Conservation (phyloP, 2,329 filamentous ascomycete genomes). For the Cercospora zeina region DNA sequence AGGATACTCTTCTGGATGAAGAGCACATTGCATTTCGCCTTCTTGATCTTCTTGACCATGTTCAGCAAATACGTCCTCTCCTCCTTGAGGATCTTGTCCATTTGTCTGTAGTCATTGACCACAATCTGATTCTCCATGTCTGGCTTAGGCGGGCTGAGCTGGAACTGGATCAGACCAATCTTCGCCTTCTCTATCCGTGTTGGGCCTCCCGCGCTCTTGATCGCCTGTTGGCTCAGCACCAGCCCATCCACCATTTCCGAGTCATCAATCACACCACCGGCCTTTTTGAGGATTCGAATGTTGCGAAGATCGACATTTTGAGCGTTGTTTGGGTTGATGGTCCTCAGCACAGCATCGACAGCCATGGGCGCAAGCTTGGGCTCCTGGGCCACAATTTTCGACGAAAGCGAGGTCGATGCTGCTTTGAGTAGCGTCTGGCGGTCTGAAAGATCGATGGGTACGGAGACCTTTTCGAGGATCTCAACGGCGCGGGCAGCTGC, state of each 20-base stretch:
- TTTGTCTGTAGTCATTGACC: conserved; percentile 98
- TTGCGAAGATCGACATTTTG: conserved; percentile 97
- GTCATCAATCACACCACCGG: conserved; percentile 96
- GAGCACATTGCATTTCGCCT: conserved; percentile 98
- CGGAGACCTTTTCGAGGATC: conserved; percentile 91
- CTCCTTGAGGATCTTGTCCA: conserved; percentile 99
- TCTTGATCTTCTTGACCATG: conserved; percentile 99
- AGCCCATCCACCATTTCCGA: conserved; percentile 95
- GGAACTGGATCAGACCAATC: conserved; percentile 97
- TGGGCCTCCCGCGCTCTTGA: conserved; percentile 91
- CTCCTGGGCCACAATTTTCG: conserved; percentile 98
- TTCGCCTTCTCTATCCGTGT: conserved; percentile 93
- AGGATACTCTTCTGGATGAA: conserved; percentile 98
- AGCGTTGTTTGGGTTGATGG: conserved; percentile 91
- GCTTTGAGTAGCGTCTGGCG: conserved; percentile 90
- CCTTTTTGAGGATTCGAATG: conserved; percentile 95
- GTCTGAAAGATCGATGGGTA: conserved; percentile 85
- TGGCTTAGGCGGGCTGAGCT: conserved; percentile 95
- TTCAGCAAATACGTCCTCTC: conserved; percentile 97
- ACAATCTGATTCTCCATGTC: conserved; percentile 99
- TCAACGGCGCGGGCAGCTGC: conserved; percentile 86
- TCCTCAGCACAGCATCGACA: conserved; percentile 92
- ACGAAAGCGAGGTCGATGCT: conserved; percentile 93
- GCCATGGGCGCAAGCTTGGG: conserved; percentile 97
- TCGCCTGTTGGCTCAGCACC: conserved; percentile 85